Evolutionary conservation across 768 basidiomycete genomes (phyloP).

Genomic region (Boletus sp.): DNA sequence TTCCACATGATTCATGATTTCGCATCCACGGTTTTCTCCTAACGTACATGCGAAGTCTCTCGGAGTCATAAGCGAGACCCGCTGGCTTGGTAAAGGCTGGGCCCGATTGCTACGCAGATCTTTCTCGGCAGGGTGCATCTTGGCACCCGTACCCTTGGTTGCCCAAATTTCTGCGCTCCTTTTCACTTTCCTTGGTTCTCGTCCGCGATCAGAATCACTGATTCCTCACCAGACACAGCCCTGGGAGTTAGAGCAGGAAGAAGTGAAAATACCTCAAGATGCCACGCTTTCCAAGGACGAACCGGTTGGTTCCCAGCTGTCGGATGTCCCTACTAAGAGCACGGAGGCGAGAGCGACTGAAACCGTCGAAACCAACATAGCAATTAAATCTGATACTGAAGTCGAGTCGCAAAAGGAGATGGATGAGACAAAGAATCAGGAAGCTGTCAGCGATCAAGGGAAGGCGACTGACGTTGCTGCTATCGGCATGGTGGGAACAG

Average conservation of each 20-base stretch:
- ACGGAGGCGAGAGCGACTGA: neutral
- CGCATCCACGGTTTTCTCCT: neutral
- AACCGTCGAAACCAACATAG: neutral
- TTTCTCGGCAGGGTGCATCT: neutral
- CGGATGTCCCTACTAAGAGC: neutral
- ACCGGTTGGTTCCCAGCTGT: neutral
- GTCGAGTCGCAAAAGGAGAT: neutral
- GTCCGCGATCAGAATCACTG: neutral
- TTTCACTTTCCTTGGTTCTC: neutral
- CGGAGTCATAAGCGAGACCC: neutral
- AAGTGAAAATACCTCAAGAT: neutral
- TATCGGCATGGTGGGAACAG: neutral
- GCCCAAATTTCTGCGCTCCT: neutral
- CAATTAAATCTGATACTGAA: neutral
- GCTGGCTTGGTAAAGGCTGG: neutral
- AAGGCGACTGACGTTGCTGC: neutral
- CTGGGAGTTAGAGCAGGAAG: neutral
- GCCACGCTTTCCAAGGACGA: neutral
- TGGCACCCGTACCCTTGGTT: neutral
- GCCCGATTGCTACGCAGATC: neutral
- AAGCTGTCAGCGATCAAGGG: neutral
- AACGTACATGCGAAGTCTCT: neutral
- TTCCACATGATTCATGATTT: neutral
- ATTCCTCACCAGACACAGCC: slow-evolving; percentile 11
- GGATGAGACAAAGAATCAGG: neutral